Evolutionary conservation across 2,329 filamentous ascomycete genomes (phyloP).

Genomic region (Claviceps digitariae): DNA sequence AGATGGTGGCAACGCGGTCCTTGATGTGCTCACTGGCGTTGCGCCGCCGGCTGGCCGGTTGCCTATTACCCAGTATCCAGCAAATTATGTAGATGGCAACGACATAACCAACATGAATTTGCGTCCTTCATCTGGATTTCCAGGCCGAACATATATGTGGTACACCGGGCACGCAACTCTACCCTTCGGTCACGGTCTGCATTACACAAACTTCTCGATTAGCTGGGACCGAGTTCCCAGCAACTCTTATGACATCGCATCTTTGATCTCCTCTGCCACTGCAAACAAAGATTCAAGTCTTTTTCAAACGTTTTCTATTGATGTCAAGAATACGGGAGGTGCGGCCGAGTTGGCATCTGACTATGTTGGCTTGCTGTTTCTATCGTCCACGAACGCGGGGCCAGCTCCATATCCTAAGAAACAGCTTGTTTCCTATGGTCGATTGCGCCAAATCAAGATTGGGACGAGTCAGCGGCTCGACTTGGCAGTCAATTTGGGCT

Average conservation of each 20-base stretch:
- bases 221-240: conserved; percentile 3
- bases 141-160: conserved; percentile 47
- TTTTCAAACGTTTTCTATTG: background rate
- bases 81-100: conserved; percentile 33
- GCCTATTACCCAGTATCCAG: conserved; percentile 42
- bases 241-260: background rate
- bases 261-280: background rate
- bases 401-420: conserved; percentile 7
- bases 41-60: conserved; percentile 38
- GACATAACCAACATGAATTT: conserved; percentile 43
- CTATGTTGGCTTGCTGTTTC: conserved; percentile 8
- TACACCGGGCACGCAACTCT: conserved; percentile 35
- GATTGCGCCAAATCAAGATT: conserved; percentile 4
- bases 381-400: conserved; percentile 8
- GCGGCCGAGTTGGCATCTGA: conserved; percentile 4
- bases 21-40: conserved; percentile 38
- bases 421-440: conserved; percentile 8
- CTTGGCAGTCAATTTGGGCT: conserved; percentile 4
- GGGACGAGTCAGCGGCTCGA: conserved; percentile 5
- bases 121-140: conserved; percentile 29
- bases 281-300: background rate
- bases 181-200: conserved; percentile 41
- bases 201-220: conserved; percentile 40
- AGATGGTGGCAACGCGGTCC: conserved; percentile 39
- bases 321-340: background rate